These are phyloP conservation scores for Capsella rubella DNA, from an alignment of 441 rosid genomes.

Conservation along the genomic window DNA sequence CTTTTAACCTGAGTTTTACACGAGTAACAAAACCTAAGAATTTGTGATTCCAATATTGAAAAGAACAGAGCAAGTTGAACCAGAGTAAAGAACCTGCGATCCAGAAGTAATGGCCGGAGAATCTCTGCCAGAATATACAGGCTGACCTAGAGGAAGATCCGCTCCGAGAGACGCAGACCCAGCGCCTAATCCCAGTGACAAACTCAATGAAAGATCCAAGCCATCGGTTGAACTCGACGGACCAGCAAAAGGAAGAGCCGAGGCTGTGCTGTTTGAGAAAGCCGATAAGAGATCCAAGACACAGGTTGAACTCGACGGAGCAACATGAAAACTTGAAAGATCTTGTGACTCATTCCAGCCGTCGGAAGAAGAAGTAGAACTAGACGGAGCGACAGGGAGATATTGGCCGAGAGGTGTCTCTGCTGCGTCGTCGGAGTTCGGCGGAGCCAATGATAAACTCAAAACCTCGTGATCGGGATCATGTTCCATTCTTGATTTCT, in stretches of 20 bases:
- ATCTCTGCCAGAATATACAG: too few species aligned
- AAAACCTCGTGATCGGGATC: background rate
- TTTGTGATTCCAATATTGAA: too few species aligned
- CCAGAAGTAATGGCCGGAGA: background rate
- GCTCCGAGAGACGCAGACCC: too few species aligned
- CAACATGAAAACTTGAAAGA: background rate
- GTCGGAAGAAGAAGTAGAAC: background rate
- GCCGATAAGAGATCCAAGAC: too few species aligned
- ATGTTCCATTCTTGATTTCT: background rate
- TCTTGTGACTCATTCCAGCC: background rate
- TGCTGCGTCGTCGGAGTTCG: too few species aligned
- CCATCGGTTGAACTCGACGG: background rate
- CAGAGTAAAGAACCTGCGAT: background rate
- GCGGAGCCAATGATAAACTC: background rate
- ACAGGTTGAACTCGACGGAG: too few species aligned
- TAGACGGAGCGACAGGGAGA: background rate
- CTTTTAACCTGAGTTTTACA: too few species aligned
- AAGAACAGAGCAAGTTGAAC: background rate
- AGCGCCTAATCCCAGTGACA: too few species aligned
- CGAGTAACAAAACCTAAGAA: background rate
- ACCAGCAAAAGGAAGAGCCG: background rate
- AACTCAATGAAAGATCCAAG: background rate
- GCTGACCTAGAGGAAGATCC: too few species aligned
- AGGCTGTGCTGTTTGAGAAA: background rate
- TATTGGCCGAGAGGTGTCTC: background rate